Conservation (phyloP, 73 alveolate genomes). For the Paraurostyla sp. region DNA sequence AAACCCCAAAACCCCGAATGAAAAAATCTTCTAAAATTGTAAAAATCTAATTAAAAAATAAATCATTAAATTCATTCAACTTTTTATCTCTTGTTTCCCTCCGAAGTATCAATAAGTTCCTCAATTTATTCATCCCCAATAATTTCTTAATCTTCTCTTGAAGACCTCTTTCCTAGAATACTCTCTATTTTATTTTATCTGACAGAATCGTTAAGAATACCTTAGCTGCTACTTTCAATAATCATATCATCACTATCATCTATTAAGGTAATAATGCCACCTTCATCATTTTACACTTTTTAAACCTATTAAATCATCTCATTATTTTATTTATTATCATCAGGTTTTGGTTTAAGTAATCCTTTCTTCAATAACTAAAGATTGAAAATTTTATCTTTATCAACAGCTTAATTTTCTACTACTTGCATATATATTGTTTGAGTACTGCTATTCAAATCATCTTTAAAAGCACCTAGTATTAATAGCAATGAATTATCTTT, state of each 20-base stretch:
- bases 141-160: not conserved
- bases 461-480: not conserved
- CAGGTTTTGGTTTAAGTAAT: too few species aligned
- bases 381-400: not conserved
- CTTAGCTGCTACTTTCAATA: not conserved
- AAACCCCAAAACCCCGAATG: slow-evolving; percentile 21
- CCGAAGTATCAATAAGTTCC: not conserved
- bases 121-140: not conserved
- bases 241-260: slow-evolving; percentile 18
- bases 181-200: not conserved
- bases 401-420: not conserved
- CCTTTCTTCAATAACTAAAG: too few species aligned
- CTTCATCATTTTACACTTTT: too few species aligned
- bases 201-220: too few species aligned
- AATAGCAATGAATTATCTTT: not conserved
- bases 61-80: too few species aligned
- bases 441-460: not conserved
- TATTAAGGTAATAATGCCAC: not conserved
- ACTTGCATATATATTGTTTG: not conserved
- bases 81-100: not conserved
- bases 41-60: too few species aligned
- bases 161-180: not conserved
- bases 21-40: not conserved
- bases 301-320: too few species aligned
- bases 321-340: too few species aligned